A percentile compares a stretch with the other conserved stretches of the same genome.
phyloP scores from a whole-genome alignment of 768 basidiomycete species.

The Hydnum rufescens region DNA sequence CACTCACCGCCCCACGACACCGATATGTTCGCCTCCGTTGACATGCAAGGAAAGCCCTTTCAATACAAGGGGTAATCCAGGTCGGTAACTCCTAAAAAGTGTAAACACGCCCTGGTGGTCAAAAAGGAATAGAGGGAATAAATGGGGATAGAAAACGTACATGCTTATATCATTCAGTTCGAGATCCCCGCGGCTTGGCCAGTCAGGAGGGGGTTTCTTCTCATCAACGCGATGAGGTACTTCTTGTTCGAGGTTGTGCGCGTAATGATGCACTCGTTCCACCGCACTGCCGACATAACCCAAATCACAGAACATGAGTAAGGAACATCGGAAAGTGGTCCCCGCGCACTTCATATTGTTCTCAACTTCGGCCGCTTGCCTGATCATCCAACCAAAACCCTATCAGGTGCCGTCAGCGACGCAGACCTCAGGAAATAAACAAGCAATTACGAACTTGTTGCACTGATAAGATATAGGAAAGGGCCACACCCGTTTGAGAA shows the following conservation, averaged over 20 bases:
- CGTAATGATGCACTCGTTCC: slow-evolving; percentile 35
- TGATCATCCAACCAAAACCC: slow-evolving; percentile 31
- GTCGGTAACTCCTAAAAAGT: slow-evolving; percentile 22
- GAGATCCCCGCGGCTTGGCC: slow-evolving; percentile 45
- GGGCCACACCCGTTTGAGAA: slow-evolving; percentile 48
- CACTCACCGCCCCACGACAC: slow-evolving; percentile 17
- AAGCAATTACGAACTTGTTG: too few relatives aligned
- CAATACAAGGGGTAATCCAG: slow-evolving; percentile 75
- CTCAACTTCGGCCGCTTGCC: slow-evolving; percentile 47
- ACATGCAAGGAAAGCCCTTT: slow-evolving; percentile 59
- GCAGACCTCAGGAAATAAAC: too few relatives aligned
- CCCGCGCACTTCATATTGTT: slow-evolving; percentile 4
- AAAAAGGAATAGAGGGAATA: neutral
- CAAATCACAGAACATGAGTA: neutral
- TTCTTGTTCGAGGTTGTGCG: slow-evolving; percentile 37
- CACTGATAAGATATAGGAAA: slow-evolving; percentile 28
- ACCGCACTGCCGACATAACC: slow-evolving; percentile 23
- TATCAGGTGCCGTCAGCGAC: too few relatives aligned
- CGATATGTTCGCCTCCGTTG: slow-evolving; percentile 68
- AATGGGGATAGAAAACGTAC: slow-evolving; percentile 9
- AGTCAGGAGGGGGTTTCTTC: slow-evolving; percentile 33
- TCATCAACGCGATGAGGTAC: slow-evolving; percentile 40
- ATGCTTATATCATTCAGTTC: slow-evolving; percentile 39
- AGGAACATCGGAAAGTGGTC: neutral
- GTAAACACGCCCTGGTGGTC: neutral